Percentiles rank a stretch among this genome's conserved stretches.
phyloP scores from a whole-genome alignment of 108 stramenopile genomes.

The Cyclotella baltica region DNA sequence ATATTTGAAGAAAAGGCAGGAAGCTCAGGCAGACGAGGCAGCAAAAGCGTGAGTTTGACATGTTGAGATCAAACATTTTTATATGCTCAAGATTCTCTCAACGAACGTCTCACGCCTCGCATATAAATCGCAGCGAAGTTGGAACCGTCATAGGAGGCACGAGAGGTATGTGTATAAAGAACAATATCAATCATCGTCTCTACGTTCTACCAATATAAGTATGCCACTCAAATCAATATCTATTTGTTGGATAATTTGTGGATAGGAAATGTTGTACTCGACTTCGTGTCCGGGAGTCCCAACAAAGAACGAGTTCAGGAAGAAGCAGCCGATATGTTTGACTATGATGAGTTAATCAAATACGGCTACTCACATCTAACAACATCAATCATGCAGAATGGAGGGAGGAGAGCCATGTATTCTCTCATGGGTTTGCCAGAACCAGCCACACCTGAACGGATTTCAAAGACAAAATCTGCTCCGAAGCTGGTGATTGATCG shows the following conservation, averaged over 20 bases:
- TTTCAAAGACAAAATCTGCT: slow-evolving; percentile 49
- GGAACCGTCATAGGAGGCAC: slow-evolving; percentile 84
- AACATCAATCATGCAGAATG: slow-evolving; percentile 81
- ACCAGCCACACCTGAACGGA: slow-evolving; percentile 48
- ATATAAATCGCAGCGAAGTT: slow-evolving; percentile 35
- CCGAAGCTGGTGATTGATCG: slow-evolving; percentile 81
- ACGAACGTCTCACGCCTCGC: neutral
- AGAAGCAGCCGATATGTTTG: slow-evolving; percentile 71
- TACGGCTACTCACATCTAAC: slow-evolving; percentile 72
- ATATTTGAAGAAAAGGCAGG: slow-evolving; percentile 74
- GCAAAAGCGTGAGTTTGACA: slow-evolving; percentile 59
- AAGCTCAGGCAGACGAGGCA: slow-evolving; percentile 67
- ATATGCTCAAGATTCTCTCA: neutral
- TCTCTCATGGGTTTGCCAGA: slow-evolving; percentile 68
- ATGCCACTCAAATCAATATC: too few relatives aligned
- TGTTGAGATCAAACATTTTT: neutral
- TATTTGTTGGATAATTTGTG: too few relatives aligned
- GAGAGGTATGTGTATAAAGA: too few relatives aligned
- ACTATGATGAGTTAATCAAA: slow-evolving; percentile 79
- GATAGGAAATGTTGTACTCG: slow-evolving; percentile 78
- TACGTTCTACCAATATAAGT: too few relatives aligned
- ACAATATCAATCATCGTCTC: too few relatives aligned
- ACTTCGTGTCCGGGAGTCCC: slow-evolving; percentile 79
- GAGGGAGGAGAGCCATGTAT: slow-evolving; percentile 81
- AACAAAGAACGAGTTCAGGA: slow-evolving; percentile 71